Evolutionary conservation across 177 flowering plant genomes (phyloP).

Genomic region (Vitis hybrid): DNA sequence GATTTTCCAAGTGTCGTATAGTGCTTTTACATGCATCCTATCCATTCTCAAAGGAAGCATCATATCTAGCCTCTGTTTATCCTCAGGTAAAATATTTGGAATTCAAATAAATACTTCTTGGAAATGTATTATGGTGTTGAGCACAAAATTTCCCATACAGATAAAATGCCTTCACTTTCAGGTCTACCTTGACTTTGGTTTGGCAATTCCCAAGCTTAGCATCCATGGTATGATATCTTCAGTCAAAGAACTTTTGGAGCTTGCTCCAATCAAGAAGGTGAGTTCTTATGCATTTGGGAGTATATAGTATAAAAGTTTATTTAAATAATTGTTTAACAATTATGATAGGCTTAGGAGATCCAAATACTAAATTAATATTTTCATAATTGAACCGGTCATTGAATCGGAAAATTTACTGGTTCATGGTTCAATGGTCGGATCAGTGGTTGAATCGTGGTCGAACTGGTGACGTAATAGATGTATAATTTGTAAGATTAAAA

Average conservation of each 20-base stretch:
- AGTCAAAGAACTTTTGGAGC: conserved; percentile 79
- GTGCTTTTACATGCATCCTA: conserved; percentile 95
- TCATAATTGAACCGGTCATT: no score
- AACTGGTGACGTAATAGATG: no score
- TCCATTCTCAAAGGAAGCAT: conserved; percentile 93
- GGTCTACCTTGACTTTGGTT: conserved; percentile 94
- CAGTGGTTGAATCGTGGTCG: no score
- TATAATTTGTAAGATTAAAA: no score
- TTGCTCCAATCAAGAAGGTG: conserved; percentile 91
- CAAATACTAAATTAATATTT: no score
- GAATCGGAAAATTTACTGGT: no score
- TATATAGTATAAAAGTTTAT: not conserved
- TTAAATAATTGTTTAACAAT: not conserved
- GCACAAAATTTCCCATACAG: not conserved
- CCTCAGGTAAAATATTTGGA: conserved; percentile 50
- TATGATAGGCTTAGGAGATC: not conserved
- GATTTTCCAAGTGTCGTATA: conserved; percentile 61
- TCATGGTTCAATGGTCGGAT: no score
- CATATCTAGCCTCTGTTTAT: conserved; percentile 90
- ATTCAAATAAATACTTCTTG: not conserved
- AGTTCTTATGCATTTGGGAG: not conserved
- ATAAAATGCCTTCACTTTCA: conserved; percentile 26
- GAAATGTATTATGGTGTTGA: not conserved
- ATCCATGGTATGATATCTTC: conserved; percentile 86
- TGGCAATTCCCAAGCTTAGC: conserved; percentile 92